Evolutionary conservation across 805 yeast species (phyloP), one percentile per base, ranked within the genome.

Genomic region (Lipomyces lipofer): DNA sequence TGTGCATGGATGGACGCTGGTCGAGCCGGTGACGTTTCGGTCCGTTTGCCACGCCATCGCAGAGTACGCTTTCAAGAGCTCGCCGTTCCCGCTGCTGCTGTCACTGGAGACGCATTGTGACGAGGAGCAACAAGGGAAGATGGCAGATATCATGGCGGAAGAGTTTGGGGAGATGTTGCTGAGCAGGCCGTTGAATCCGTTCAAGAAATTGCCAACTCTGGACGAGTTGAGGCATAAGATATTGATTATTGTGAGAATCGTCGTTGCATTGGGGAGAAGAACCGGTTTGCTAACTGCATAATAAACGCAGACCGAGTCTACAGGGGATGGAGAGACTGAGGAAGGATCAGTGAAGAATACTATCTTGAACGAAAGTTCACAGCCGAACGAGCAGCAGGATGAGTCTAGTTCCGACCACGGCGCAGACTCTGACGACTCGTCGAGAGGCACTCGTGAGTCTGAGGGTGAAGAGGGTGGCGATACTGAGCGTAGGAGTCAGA

Each of bases 71-170:
- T 92, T 94, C 67, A 82, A 87, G n/a, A 75, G 89, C 0, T 80
- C 96, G 0, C 90, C 92, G 1, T 84, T 77, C 51, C 99, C 99
- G 0, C 73, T 92, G 40, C 84, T 92, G 4, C 63, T 92, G 13
- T 90, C 97, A 3, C 75, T 92, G 28, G 99, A 92, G 66, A 78
- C 88, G 0, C 85, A 86, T 63, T 92, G 98, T 69, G 80, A 79
- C 15, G 64, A 73, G 1, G 80, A 78, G 25, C 84, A 84, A 59
- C 99, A 92, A 67, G 52, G 69, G 17, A 75, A 74, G 29, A 80
- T 85, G 50, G 81, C 75, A 1, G 70, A 72, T 0, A 73, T 79
- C 1, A 66, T 94, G 47, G 73, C 74, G 48, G 80, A 80, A 0
- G 71, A 77, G 0, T 74, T 92, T 25, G 89, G 85, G 0, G 84